phyloP scores from a whole-genome alignment of 2,329 filamentous ascomycete species.

The Arachnomyces sp. region DNA sequence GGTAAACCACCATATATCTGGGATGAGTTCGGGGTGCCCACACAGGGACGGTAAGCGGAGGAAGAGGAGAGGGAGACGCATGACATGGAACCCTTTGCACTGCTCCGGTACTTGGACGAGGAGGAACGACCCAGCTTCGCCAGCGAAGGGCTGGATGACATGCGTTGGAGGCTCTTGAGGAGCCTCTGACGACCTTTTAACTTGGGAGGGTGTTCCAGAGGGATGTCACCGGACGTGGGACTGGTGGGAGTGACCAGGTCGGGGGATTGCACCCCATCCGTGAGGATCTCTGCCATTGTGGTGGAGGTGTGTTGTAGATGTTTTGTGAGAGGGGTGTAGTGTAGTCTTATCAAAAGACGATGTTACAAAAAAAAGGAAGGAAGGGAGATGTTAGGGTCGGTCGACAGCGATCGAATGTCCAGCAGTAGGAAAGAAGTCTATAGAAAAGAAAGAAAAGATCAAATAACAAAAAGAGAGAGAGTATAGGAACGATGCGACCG shows the following conservation, averaged over 20 bases:
- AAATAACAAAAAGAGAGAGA: conserved; percentile 2
- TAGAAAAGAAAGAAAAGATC: neutral
- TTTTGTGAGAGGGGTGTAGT: neutral
- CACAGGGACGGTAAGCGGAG: conserved; percentile 46
- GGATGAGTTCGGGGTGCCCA: conserved; percentile 48
- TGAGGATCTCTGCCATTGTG: conserved; percentile 24
- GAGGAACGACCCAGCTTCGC: conserved; percentile 55
- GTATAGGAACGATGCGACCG: too few species aligned
- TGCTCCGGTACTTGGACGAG: conserved; percentile 59
- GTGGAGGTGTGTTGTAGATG: conserved; percentile 1
- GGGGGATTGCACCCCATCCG: conserved; percentile 25
- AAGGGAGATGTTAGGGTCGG: neutral
- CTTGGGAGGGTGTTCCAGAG: conserved; percentile 44
- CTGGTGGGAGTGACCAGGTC: conserved; percentile 27
- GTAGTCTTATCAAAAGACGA: neutral
- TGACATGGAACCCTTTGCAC: conserved; percentile 56
- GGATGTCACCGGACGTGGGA: conserved; percentile 29
- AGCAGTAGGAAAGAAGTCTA: neutral
- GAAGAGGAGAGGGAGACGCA: conserved; percentile 55
- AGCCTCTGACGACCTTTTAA: conserved; percentile 63
- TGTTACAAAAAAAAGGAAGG: neutral
- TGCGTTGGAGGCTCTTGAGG: conserved; percentile 67
- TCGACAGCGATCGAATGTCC: neutral
- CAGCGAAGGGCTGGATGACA: conserved; percentile 72
- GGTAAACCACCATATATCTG: conserved; percentile 51